Evolutionary conservation across 2,329 filamentous ascomycete species (phyloP).

Genomic region (Talaromyces marneffei): DNA sequence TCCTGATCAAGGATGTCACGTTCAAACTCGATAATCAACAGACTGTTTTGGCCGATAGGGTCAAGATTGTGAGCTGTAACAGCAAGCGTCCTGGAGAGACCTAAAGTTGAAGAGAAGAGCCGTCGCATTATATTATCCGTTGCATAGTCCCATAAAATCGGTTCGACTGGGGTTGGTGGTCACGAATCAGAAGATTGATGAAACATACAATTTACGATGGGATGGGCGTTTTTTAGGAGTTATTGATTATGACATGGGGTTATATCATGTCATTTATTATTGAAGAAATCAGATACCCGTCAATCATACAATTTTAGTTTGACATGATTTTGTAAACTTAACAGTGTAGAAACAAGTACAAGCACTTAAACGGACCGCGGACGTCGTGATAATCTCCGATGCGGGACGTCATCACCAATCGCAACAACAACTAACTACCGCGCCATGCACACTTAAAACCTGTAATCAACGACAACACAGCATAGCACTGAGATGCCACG

Average conservation of each 20-base stretch:
- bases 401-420: not conserved
- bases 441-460: not conserved
- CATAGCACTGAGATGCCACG: constrained; percentile 35
- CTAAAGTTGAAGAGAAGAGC: constrained; percentile 16
- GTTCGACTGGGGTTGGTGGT: not conserved
- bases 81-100: constrained; percentile 69
- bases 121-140: not conserved
- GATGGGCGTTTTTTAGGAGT: constrained; percentile 3
- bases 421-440: not conserved
- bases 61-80: constrained; percentile 98
- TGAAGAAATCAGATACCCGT: constrained; percentile 6
- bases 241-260: not conserved
- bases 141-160: not conserved
- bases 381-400: not conserved
- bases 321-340: not conserved
- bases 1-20: constrained; percentile 96
- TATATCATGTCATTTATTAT: not conserved
- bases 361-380: too few relatives aligned
- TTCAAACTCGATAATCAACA: constrained; percentile 90
- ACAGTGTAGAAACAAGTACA: not conserved
- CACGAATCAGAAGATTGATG: not conserved
- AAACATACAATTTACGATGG: not conserved
- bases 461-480: not conserved
- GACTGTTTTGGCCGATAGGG: constrained; percentile 74
- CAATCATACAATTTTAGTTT: not conserved